Evolutionary conservation across 73 alveolate genomes (phyloP).

Genomic region (Diophrys sp.): DNA sequence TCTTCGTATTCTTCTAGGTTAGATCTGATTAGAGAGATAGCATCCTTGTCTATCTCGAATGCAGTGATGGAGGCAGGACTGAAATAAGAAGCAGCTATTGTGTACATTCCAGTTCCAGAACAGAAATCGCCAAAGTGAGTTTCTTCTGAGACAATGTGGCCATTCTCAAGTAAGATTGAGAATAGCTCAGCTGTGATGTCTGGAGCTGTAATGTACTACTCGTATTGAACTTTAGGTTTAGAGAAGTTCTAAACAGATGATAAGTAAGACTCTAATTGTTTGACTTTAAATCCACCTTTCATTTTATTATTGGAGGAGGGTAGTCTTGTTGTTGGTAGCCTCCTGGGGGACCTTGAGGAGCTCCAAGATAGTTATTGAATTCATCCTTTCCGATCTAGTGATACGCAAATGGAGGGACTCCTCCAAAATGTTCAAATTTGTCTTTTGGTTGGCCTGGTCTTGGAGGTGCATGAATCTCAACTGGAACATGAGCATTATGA

Average conservation of each 20-base stretch:
- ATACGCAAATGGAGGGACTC: too few relatives aligned
- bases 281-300: conserved; percentile 41
- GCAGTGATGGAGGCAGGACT: conserved; percentile 62
- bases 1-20: conserved; percentile 59
- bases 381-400: too few relatives aligned
- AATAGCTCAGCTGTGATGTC: conserved; percentile 70
- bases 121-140: conserved; percentile 40
- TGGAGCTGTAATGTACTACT: conserved; percentile 73
- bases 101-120: conserved; percentile 79
- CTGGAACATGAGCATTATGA: too few relatives aligned
- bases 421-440: too few relatives aligned
- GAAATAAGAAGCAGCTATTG: conserved; percentile 70
- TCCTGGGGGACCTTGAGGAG: background rate
- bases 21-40: conserved; percentile 54
- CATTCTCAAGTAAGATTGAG: conserved; percentile 49
- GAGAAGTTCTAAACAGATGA: conserved; percentile 58
- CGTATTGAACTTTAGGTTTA: conserved; percentile 68
- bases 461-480: too few relatives aligned
- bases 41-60: conserved; percentile 77
- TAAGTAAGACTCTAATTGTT: conserved; percentile 50
- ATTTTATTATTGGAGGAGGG: background rate
- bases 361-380: too few relatives aligned
- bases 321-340: conserved; percentile 12
- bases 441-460: too few relatives aligned
- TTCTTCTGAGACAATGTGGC: background rate